These are phyloP conservation scores for Boechera divaricarpa DNA, from an alignment of 345 rosid species.

Conservation along the genomic window DNA sequence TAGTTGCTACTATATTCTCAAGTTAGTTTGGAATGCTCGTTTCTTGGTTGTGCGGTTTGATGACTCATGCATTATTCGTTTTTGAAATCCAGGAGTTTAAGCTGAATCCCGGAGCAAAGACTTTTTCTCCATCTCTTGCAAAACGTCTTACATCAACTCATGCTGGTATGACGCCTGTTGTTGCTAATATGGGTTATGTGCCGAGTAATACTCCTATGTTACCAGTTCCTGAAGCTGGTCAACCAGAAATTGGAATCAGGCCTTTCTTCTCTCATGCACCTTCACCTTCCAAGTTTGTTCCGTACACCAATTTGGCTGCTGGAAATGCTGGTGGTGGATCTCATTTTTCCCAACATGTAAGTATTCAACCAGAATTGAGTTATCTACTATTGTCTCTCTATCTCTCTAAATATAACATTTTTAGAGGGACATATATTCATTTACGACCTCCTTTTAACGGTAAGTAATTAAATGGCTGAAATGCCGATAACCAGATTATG, in stretches of 20 bases:
- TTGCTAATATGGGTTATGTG: conserved; percentile 56
- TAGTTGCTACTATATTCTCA: conserved; percentile 15
- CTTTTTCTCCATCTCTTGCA: conserved; percentile 71
- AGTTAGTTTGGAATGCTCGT: conserved; percentile 9
- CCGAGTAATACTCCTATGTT: conserved; percentile 59
- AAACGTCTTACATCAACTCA: conserved; percentile 55
- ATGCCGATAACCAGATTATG: conserved; percentile 2
- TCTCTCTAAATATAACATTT: not conserved
- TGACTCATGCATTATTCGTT: conserved; percentile 14
- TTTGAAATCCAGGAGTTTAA: conserved; percentile 67
- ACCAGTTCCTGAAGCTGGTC: conserved; percentile 57
- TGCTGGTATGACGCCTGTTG: conserved; percentile 45
- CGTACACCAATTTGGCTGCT: conserved; percentile 54
- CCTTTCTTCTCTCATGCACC: conserved; percentile 62
- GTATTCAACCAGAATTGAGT: conserved; percentile 39
- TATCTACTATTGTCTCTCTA: not conserved
- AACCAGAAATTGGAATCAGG: conserved; percentile 58
- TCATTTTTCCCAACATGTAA: conserved; percentile 67
- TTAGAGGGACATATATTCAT: not conserved
- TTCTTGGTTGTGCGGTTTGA: conserved; percentile 13
- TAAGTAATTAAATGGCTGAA: not conserved
- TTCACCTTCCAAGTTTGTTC: conserved; percentile 60
- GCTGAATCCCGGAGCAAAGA: conserved; percentile 86
- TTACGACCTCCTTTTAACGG: not conserved
- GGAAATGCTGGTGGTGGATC: conserved; percentile 54